A percentile compares a stretch with the other conserved stretches of the same genome.
These are phyloP conservation scores for Vararia minispora DNA, from an alignment of 768 basidiomycete genomes.

Conservation along the genomic window DNA sequence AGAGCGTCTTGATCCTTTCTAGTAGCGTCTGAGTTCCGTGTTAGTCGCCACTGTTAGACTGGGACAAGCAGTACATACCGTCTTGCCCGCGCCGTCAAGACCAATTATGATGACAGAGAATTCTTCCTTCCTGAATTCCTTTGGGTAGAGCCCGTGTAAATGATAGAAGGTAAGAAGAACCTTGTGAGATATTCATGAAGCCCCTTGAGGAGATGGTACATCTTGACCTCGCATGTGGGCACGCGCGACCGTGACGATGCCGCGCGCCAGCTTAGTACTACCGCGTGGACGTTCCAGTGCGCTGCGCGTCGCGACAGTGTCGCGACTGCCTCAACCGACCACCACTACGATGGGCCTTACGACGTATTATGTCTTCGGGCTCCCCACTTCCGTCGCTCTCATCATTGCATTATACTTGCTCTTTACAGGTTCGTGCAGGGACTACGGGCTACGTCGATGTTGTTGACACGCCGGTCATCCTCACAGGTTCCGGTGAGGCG, in stretches of 20 bases:
- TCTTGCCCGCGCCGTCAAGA: slow-evolving; percentile 87
- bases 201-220: slow-evolving; percentile 94
- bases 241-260: neutral
- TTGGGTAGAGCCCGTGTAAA: neutral
- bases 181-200: slow-evolving; percentile 84
- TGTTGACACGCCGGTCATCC: slow-evolving; percentile 4
- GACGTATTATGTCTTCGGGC: slow-evolving; percentile 54
- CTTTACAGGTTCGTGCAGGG: slow-evolving; percentile 57
- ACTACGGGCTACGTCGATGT: neutral
- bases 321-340: neutral
- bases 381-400: slow-evolving; percentile 51
- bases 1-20: slow-evolving; percentile 90
- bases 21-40: slow-evolving; percentile 51
- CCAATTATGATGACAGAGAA: slow-evolving; percentile 95
- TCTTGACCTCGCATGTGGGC: slow-evolving; percentile 22
- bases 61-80: slow-evolving; percentile 31
- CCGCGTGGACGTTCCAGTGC: too few species aligned
- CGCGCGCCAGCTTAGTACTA: slow-evolving; percentile 2
- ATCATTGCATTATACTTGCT: slow-evolving; percentile 77
- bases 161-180: slow-evolving; percentile 22
- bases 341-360: slow-evolving; percentile 22
- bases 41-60: neutral
- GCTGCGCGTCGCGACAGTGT: neutral
- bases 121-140: slow-evolving; percentile 57
- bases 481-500: slow-evolving; percentile 70